Conservation (phyloP, 768 basidiomycete genomes). For the Crassisporium funariophilum region DNA sequence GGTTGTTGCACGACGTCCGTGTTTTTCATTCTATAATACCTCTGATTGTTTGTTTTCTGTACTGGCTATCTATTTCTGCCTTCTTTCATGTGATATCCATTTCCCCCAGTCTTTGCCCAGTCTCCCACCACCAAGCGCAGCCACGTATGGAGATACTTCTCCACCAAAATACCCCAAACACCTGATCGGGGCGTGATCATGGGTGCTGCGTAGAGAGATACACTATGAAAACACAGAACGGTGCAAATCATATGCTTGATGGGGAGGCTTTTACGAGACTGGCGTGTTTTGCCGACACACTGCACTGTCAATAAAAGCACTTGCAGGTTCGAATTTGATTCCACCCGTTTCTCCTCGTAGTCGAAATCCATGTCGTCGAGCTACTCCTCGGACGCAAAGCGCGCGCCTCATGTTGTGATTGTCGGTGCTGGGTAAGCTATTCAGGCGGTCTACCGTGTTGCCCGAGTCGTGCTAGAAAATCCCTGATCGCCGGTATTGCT, state of each 20-base stretch:
- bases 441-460: neutral
- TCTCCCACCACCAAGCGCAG: too few relatives aligned
- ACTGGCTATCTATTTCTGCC: slow-evolving; percentile 2
- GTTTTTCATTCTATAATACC: slow-evolving; percentile 12
- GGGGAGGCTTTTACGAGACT: too few relatives aligned
- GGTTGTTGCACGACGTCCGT: slow-evolving; percentile 1
- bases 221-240: neutral
- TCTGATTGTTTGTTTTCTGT: slow-evolving; percentile 15
- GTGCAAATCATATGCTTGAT: slow-evolving; percentile 5
- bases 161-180: too few relatives aligned
- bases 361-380: neutral
- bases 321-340: too few relatives aligned
- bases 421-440: slow-evolving; percentile 51
- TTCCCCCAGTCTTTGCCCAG: neutral
- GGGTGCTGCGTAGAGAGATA: neutral
- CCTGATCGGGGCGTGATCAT: too few relatives aligned
- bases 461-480: neutral
- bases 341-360: neutral
- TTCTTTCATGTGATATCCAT: slow-evolving; percentile 11
- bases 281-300: too few relatives aligned
- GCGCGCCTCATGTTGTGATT: slow-evolving; percentile 42
- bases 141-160: too few relatives aligned
- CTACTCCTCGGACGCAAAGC: slow-evolving; percentile 18
- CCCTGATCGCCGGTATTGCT: neutral
- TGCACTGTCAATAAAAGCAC: too few relatives aligned